phyloP scores from a whole-genome alignment of 1,139 yeast genomes.

The Blastobotrys elegans region DNA sequence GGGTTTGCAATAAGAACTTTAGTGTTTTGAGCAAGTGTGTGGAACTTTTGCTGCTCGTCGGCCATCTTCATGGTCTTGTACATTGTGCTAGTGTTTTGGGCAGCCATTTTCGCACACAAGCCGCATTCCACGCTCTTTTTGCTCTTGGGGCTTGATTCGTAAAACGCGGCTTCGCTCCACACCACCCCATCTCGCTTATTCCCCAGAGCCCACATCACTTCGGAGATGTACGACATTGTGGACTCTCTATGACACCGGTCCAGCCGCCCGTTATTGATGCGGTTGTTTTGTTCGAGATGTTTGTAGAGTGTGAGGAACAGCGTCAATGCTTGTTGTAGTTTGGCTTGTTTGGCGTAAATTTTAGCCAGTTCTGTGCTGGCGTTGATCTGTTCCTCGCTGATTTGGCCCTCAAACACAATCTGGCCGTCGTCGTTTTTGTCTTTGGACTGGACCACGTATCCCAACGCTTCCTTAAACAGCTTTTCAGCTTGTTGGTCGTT shows the following conservation, averaged over 20 bases:
- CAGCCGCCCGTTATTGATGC: neutral
- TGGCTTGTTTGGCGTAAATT: conserved; percentile 26
- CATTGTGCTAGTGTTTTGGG: conserved; percentile 39
- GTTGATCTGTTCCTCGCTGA: conserved; percentile 16
- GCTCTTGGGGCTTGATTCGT: conserved; percentile 33
- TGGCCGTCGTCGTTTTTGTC: neutral
- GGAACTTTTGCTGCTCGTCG: conserved; percentile 32
- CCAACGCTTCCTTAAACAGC: conserved; percentile 42
- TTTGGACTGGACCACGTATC: conserved; percentile 28
- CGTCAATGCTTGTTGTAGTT: conserved; percentile 29
- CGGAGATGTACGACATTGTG: conserved; percentile 57
- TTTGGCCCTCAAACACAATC: neutral
- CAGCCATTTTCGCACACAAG: conserved; percentile 38
- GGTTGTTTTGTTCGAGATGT: neutral
- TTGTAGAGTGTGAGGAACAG: conserved; percentile 31
- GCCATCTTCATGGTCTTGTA: conserved; percentile 34
- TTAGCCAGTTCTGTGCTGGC: conserved; percentile 32
- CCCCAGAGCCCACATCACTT: conserved; percentile 59
- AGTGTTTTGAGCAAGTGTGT: conserved; percentile 19
- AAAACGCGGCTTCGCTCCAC: conserved; percentile 56
- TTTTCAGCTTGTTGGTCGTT: conserved; percentile 33
- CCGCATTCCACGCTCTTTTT: conserved; percentile 38
- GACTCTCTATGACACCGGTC: conserved; percentile 34
- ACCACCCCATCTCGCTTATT: conserved; percentile 50
- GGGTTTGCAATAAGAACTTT: conserved; percentile 9